Evolutionary conservation across 495 filamentous ascomycete genomes (phyloP).

Genomic region (Cudoniella acicularis): DNA sequence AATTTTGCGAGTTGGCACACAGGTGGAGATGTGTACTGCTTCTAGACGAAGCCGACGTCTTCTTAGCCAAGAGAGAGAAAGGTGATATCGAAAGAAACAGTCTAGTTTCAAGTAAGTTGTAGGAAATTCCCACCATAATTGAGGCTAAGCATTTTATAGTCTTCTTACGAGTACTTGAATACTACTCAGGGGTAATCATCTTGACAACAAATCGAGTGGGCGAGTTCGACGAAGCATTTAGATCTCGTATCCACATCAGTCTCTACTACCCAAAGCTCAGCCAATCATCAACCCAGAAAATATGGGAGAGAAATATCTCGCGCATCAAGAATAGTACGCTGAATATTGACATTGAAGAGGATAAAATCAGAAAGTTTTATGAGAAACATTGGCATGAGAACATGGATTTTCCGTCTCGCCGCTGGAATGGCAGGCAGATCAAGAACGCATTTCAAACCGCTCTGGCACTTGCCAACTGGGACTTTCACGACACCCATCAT

Average conservation of each 20-base stretch:
- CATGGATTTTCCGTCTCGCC: background rate
- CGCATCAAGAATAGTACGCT: background rate
- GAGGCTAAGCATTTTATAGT: constrained; percentile 23
- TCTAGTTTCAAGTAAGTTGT: constrained; percentile 69
- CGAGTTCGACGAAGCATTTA: constrained; percentile 50
- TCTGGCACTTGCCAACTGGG: background rate
- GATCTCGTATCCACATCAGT: constrained; percentile 15
- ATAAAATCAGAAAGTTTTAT: background rate
- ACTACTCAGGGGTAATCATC: constrained; percentile 55
- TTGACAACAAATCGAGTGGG: constrained; percentile 55
- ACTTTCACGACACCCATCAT: background rate
- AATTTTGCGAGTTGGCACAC: constrained; percentile 35
- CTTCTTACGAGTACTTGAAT: constrained; percentile 55
- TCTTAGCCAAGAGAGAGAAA: constrained; percentile 53
- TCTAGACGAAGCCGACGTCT: no score
- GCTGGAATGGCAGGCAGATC: constrained; percentile 2
- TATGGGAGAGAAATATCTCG: background rate
- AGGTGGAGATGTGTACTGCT: constrained; percentile 49
- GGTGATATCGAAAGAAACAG: constrained; percentile 69
- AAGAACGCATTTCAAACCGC: background rate
- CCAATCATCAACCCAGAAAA: background rate
- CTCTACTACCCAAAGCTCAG: constrained; percentile 38
- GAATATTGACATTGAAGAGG: background rate
- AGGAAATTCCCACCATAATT: background rate
- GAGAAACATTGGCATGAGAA: background rate